Evolutionary conservation across 2,329 filamentous ascomycete genomes (phyloP), one percentile per base, ranked within the genome.

Genomic region (Cladophialophora bantiana): DNA sequence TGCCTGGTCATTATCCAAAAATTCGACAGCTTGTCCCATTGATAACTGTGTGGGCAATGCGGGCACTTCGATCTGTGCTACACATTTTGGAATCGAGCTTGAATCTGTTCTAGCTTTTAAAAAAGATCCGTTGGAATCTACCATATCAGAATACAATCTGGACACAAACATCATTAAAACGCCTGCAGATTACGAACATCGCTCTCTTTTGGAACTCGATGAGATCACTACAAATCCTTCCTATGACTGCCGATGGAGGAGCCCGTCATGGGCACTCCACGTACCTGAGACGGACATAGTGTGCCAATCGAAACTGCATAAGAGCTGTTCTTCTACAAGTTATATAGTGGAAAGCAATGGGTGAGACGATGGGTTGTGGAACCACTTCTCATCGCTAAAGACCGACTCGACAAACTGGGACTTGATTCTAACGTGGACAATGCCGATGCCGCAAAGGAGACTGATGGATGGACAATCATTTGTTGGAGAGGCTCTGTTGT

Each of bases 41-140:
- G 45, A 26, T 20, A 20, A 7, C 45, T 50, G 18, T 50, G 10
- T 13, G 18, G 12, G 12, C 26, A 31, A 42, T 15, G 35, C 5
- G 3, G 35, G 31, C 20, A 6, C 42, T 31, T 7, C 58, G 35
- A 38, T 56, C 12, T 20, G 20, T 34, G 66, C 66, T 13, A 70
- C 62, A 38, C 40, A 36, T 12, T 70, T 70, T 60, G 70, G 68
- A 7, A 55, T 71, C 9, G 70, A 71, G 64, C 56, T 71, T 12
- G 68, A 71, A 64, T 62, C 66, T 26, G 54, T 62, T 26, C 58
- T 71, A 31, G 70, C 64, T 2, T 71, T 71, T 40, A 66, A 66
- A 40, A 57, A 67, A 32, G 54, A 67, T 4, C 38, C 63, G 1
- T 53, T 71, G 56, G 15, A 56, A 42, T 52, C 56, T 12, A 57